These are phyloP conservation scores for Blepharisma undulans DNA, from an alignment of 169 alveolate species.

Conservation along the genomic window DNA sequence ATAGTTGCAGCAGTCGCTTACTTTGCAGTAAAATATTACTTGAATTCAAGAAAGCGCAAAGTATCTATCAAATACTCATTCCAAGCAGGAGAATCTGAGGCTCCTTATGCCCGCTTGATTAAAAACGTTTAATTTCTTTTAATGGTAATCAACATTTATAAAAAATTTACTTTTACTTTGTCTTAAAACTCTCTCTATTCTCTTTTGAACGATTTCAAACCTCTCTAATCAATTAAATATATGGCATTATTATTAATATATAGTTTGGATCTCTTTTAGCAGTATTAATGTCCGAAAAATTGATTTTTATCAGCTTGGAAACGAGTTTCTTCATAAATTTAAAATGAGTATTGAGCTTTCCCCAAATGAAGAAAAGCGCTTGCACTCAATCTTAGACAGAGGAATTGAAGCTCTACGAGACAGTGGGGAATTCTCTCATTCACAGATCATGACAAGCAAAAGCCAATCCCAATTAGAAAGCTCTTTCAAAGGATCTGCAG, in stretches of 20 bases:
- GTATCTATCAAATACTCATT: not conserved
- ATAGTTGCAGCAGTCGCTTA: not conserved
- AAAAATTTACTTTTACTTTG: too few relatives aligned
- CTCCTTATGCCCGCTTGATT: not conserved
- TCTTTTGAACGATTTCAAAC: too few relatives aligned
- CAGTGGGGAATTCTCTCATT: not conserved
- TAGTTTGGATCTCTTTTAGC: too few relatives aligned
- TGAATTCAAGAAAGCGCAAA: not conserved
- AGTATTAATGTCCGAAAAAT: not conserved
- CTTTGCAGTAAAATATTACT: not conserved
- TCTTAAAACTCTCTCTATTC: too few relatives aligned
- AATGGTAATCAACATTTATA: too few relatives aligned
- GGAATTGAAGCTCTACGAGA: constrained; percentile 17
- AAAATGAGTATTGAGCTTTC: constrained; percentile 23
- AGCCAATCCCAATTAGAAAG: not conserved
- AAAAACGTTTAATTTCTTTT: too few relatives aligned
- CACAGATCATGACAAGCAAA: not conserved
- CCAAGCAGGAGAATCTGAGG: not conserved
- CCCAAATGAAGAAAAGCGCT: constrained; percentile 2
- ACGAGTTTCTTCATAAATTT: not conserved
- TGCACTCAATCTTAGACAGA: constrained; percentile 25
- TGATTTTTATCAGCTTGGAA: not conserved
- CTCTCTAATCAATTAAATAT: too few relatives aligned
- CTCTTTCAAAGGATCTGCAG: not conserved
- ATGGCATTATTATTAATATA: too few relatives aligned